Evolutionary conservation across 768 basidiomycete species (phyloP).

Genomic region (Lactarius quietus): DNA sequence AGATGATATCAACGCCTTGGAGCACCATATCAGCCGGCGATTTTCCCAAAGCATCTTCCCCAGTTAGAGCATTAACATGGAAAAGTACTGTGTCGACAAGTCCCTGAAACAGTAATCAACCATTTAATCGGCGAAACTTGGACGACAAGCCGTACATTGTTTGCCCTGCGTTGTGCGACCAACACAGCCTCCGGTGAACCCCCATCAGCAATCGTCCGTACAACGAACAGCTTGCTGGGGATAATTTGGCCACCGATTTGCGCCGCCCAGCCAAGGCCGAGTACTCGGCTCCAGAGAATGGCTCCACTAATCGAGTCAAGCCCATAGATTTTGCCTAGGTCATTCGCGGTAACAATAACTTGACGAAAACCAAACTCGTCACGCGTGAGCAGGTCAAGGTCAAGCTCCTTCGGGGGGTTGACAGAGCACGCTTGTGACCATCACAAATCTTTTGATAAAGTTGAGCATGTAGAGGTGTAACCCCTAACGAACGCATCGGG

Average conservation of each 20-base stretch:
- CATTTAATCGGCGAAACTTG: conserved; percentile 1
- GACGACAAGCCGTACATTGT: conserved; percentile 45
- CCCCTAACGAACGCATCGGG: conserved; percentile 40
- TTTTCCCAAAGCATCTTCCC: conserved; percentile 47
- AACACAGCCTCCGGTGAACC: conserved; percentile 55
- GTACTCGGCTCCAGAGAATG: conserved; percentile 73
- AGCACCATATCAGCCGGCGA: conserved; percentile 39
- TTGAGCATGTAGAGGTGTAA: conserved; percentile 65
- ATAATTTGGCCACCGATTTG: conserved; percentile 51
- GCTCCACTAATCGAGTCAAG: conserved; percentile 76
- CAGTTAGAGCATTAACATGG: conserved; percentile 75
- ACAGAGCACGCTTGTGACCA: conserved; percentile 40
- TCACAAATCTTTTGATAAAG: conserved; percentile 69
- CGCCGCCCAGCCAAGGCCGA: conserved; percentile 69
- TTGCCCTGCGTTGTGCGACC: conserved; percentile 56
- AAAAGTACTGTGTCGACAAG: conserved; percentile 71
- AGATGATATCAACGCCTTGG: conserved; percentile 58
- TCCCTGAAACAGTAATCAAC: conserved; percentile 36
- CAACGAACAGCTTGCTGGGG: conserved; percentile 59
- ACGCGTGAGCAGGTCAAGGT: conserved; percentile 45
- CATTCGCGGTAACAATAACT: conserved; percentile 68
- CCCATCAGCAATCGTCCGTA: conserved; percentile 46
- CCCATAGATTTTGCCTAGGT: conserved; percentile 73
- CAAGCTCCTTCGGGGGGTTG: conserved; percentile 33
- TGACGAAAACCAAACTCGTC: conserved; percentile 89